Conservation (phyloP, 192 early-diverging fungal species). For the Lobulomyces angularis region DNA sequence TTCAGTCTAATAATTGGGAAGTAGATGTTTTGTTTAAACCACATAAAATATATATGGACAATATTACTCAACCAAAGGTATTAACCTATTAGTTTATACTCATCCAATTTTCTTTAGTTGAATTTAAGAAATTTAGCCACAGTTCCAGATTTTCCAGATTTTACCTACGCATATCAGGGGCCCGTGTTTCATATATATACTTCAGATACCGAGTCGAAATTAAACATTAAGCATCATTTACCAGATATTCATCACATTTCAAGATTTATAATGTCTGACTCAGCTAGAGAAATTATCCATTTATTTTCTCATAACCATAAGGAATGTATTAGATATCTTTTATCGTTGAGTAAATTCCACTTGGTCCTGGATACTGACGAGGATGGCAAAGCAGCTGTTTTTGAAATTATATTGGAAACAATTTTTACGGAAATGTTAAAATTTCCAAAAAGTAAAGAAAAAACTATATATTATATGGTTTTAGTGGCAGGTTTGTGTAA, state of each 20-base stretch:
- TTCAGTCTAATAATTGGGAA: slow-evolving; percentile 29
- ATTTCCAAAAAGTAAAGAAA: slow-evolving; percentile 36
- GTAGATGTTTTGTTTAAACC: slow-evolving; percentile 8
- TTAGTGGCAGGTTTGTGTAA: slow-evolving; percentile 61
- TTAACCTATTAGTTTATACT: too few relatives aligned
- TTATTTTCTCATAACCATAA: slow-evolving; percentile 87
- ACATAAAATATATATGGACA: background rate
- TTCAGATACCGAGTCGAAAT: too few relatives aligned
- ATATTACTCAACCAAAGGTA: too few relatives aligned
- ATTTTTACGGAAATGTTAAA: slow-evolving; percentile 43
- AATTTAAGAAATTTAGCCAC: too few relatives aligned
- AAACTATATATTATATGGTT: slow-evolving; percentile 54
- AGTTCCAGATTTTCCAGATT: too few relatives aligned
- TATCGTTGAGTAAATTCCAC: slow-evolving; percentile 38
- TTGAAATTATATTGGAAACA: slow-evolving; percentile 40
- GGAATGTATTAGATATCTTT: slow-evolving; percentile 66
- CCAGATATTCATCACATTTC: too few relatives aligned
- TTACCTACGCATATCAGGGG: too few relatives aligned
- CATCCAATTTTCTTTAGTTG: too few relatives aligned
- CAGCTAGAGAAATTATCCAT: slow-evolving; percentile 64
- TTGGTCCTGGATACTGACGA: slow-evolving; percentile 16
- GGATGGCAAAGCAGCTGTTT: slow-evolving; percentile 29
- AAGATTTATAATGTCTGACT: slow-evolving; percentile 69
- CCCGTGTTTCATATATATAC: too few relatives aligned
- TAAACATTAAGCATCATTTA: too few relatives aligned